A percentile compares a stretch with the other conserved stretches of the same genome.
phyloP scores from a whole-genome alignment of 2,329 filamentous ascomycete species.

The Trichoderma sp. region DNA sequence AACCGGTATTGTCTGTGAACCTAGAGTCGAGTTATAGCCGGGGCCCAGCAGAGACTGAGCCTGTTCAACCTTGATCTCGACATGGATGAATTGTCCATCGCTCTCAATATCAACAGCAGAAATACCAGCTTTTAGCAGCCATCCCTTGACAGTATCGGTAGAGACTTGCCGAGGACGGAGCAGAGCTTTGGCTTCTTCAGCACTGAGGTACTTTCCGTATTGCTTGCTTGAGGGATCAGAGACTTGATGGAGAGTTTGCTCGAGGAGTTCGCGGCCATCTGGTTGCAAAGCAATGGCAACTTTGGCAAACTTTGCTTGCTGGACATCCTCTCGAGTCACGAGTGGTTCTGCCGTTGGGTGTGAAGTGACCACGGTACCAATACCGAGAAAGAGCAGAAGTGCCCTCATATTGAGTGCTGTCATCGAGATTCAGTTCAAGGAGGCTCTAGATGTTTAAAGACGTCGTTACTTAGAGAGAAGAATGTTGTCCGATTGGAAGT shows the following conservation, averaged over 20 bases:
- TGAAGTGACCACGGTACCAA: background rate
- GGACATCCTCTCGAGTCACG: background rate
- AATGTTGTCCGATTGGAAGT: background rate
- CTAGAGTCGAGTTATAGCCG: background rate
- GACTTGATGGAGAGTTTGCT: slow-evolving; percentile 48
- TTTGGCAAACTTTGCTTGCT: slow-evolving; percentile 27
- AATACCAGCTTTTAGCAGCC: slow-evolving; percentile 46
- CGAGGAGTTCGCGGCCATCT: slow-evolving; percentile 35
- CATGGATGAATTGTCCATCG: slow-evolving; percentile 44
- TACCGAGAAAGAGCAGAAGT: background rate
- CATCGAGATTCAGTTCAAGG: background rate
- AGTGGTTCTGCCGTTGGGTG: slow-evolving; percentile 27
- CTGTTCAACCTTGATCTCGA: slow-evolving; percentile 41
- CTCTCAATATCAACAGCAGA: slow-evolving; percentile 38
- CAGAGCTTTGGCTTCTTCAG: slow-evolving; percentile 51
- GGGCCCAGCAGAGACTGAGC: slow-evolving; percentile 47
- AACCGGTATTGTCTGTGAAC: background rate
- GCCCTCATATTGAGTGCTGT: background rate
- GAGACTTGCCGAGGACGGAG: slow-evolving; percentile 46
- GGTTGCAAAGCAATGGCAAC: slow-evolving; percentile 36
- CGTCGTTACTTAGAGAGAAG: background rate
- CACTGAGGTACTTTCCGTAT: slow-evolving; percentile 52
- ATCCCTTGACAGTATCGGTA: slow-evolving; percentile 43
- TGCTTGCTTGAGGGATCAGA: slow-evolving; percentile 48
- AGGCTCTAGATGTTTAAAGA: background rate